Percentiles rank a stretch among this genome's conserved stretches.
These are phyloP conservation scores for Homolaphlyctis polyrhiza DNA, from an alignment of 371 early-diverging fungal genomes.

Conservation along the genomic window DNA sequence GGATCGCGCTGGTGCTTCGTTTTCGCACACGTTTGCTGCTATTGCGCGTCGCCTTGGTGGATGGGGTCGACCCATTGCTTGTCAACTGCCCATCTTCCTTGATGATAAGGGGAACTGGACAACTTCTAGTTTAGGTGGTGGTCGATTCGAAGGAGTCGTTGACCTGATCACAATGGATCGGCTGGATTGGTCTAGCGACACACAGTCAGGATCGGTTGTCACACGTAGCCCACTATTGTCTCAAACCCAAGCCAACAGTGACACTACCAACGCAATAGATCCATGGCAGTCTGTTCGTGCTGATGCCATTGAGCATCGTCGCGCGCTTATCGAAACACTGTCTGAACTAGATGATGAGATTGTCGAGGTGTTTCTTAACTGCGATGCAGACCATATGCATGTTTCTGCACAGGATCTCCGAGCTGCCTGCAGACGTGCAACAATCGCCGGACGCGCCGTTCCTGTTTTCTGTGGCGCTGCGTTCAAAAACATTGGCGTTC, in stretches of 20 bases:
- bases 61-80: slow-evolving; percentile 61
- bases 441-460: slow-evolving; percentile 58
- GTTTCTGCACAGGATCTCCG: slow-evolving; percentile 59
- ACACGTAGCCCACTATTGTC: slow-evolving; percentile 21
- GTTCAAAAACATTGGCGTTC: slow-evolving; percentile 88
- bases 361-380: slow-evolving; percentile 75
- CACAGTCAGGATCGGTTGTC: slow-evolving; percentile 51
- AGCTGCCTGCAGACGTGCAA: slow-evolving; percentile 66
- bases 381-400: slow-evolving; percentile 57
- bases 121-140: slow-evolving; percentile 15
- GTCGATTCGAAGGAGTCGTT: slow-evolving; percentile 52
- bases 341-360: slow-evolving; percentile 82
- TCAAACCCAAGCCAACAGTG: background rate
- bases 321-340: slow-evolving; percentile 73
- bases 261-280: too few species aligned
- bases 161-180: slow-evolving; percentile 77
- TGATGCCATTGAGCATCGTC: slow-evolving; percentile 52
- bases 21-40: slow-evolving; percentile 58
- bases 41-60: slow-evolving; percentile 59
- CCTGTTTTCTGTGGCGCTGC: slow-evolving; percentile 90
- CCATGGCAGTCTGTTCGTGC: slow-evolving; percentile 23
- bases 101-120: slow-evolving; percentile 29
- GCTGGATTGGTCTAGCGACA: slow-evolving; percentile 56
- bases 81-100: slow-evolving; percentile 65
- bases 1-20: slow-evolving; percentile 80